Percentiles rank a stretch among this genome's conserved stretches.
phyloP scores from a whole-genome alignment of 352 stramenopile species.

The Hyphochytrium catenoides region DNA sequence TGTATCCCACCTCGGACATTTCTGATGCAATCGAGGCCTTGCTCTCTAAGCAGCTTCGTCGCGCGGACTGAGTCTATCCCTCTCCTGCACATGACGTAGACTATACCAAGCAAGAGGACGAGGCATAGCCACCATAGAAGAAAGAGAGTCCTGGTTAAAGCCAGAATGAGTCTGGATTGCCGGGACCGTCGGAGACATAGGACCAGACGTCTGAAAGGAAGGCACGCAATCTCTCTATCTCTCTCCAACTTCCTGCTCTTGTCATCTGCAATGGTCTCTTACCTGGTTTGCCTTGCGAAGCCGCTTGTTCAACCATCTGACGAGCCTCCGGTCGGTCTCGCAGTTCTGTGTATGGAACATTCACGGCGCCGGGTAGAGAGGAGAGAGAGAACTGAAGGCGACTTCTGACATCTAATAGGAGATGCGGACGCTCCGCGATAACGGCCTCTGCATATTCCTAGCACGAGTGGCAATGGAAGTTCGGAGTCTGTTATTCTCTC shows the following conservation, averaged over 20 bases:
- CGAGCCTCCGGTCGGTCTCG: not conserved
- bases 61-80: constrained; percentile 35
- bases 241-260: not conserved
- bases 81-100: constrained; percentile 46
- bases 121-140: too few species aligned
- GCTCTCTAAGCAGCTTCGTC: constrained; percentile 23
- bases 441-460: too few species aligned
- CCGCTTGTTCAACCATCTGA: too few species aligned
- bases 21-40: constrained; percentile 16
- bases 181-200: too few species aligned
- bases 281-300: constrained; percentile 6
- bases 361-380: constrained; percentile 33
- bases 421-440: too few species aligned
- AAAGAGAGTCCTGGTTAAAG: too few species aligned
- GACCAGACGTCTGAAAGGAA: too few species aligned
- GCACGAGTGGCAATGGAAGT: too few species aligned
- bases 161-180: too few species aligned
- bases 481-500: too few species aligned
- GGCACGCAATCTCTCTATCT: too few species aligned
- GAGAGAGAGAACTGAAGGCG: constrained; percentile 40
- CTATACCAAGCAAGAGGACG: too few species aligned
- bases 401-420: constrained; percentile 28
- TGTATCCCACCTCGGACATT: constrained; percentile 48
- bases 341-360: constrained; percentile 24
- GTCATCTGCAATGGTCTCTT: constrained; percentile 3